Evolutionary conservation across 352 stramenopile genomes (phyloP), one percentile per base, ranked within the genome.

Genomic region (Globisporangium rhizosaccharum): DNA sequence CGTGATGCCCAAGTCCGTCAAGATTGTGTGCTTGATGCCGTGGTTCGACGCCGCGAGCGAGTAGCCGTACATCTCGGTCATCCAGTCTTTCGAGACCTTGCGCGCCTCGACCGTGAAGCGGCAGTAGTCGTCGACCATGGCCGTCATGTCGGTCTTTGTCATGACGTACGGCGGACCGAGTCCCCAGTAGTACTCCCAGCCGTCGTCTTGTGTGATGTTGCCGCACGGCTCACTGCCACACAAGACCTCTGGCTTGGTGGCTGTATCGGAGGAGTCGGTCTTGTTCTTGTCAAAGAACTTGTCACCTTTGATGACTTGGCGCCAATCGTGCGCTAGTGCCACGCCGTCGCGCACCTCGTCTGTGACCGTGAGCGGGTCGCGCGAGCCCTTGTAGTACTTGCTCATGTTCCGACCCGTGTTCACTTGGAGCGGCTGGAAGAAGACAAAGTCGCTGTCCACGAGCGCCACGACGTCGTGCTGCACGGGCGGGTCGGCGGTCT

Each of bases 11-110:
- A 87, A 54, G 48, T 85, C 54, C 1, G 69, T 69, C 26, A 85
- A 39, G 18, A 80, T 60, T 45, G 74, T 87, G 71, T 85, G 75
- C 26, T 76, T 78, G 47, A 87, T 82, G 28, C 60, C 65, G 36
- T 84, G 66, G 53, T 84, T 81, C 33, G 68, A 75, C 3, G 68
- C 75, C n/a, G 75, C 73, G 25, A 80, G n/a, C 8, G 68, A 64
- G 57, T 80, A 85, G 23, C 64, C 77, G 49, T 76, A 78, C 77
- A 85, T 87, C 61, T 87, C 77, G 25, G 72, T 70, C 75, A 83
- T 87, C 71, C 75, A 87, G 11, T 66, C 53, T 5, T 53, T 49
- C 26, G 53, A 44, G 30, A 75, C 51, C 33, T 66, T 63, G 11
- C 67, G 64, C 6, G 39, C 54, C 1, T 53, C 50, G 3, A 75